Conservation (phyloP, 345 rosid species). For the Salix purpurea region DNA sequence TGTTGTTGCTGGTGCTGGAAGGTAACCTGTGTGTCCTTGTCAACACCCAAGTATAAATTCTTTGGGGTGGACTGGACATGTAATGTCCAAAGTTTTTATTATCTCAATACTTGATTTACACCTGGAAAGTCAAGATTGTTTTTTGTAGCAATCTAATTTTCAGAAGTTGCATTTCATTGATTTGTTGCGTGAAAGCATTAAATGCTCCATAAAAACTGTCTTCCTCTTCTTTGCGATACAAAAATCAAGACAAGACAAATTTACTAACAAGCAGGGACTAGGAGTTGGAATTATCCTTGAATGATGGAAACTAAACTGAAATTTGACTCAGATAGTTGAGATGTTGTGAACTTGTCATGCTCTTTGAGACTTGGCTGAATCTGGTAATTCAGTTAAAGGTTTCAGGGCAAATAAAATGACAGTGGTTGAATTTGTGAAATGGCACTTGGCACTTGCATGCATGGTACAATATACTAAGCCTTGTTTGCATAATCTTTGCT, state of each 20-base stretch:
- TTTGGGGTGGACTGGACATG: not conserved
- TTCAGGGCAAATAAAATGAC: not conserved
- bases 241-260: not conserved
- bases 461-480: not conserved
- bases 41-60: not conserved
- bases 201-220: not conserved
- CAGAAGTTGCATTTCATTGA: not conserved
- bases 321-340: not conserved
- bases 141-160: not conserved
- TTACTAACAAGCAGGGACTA: not conserved
- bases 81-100: not conserved
- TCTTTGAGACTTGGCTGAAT: not conserved
- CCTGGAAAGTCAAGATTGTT: not conserved
- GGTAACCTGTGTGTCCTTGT: slow-evolving; percentile 39
- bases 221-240: not conserved
- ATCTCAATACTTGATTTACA: not conserved
- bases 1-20: slow-evolving; percentile 99
- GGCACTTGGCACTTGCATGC: not conserved
- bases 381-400: not conserved
- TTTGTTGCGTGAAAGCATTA: not conserved
- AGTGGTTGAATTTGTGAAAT: not conserved
- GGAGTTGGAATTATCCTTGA: not conserved
- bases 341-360: slow-evolving; percentile 7
- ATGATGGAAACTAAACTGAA: not conserved
- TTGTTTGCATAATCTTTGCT: slow-evolving; percentile 20